Evolutionary conservation across 805 yeast genomes (phyloP).

Genomic region (Ogataea saltuana): DNA sequence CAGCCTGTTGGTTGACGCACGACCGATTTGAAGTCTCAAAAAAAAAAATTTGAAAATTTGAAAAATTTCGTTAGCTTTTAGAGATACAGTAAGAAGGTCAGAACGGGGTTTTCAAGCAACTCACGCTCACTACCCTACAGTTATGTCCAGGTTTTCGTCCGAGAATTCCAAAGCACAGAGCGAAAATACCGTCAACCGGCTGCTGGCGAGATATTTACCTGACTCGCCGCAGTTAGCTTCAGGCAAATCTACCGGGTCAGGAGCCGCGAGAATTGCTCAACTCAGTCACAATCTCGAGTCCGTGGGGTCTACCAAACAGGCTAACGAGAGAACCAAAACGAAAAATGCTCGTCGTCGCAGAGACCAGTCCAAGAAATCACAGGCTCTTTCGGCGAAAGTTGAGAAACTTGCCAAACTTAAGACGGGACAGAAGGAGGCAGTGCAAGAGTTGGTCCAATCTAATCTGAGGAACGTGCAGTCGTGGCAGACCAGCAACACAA

Average conservation of each 20-base stretch:
- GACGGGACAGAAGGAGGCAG: conserved; percentile 34
- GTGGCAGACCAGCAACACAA: conserved; percentile 40
- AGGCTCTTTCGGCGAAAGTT: conserved; percentile 18
- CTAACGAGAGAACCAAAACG: conserved; percentile 15
- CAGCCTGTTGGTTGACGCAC: background rate
- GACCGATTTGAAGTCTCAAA: background rate
- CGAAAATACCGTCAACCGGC: conserved; percentile 26
- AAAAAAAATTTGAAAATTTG: background rate
- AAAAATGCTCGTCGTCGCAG: conserved; percentile 20
- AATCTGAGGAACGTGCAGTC: conserved; percentile 42
- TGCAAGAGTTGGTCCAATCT: conserved; percentile 40
- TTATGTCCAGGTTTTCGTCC: conserved; percentile 2
- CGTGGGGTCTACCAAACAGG: conserved; percentile 12
- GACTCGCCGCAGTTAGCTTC: conserved; percentile 12
- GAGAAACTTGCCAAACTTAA: conserved; percentile 26
- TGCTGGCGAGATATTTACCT: conserved; percentile 31
- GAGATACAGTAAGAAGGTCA: no score
- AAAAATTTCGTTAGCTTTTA: no score
- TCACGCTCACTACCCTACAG: no score
- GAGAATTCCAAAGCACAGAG: conserved; percentile 17
- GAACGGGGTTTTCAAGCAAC: no score
- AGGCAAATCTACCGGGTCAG: conserved; percentile 11
- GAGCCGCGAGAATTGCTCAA: conserved; percentile 30
- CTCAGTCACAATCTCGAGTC: conserved; percentile 21
- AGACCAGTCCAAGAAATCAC: conserved; percentile 17